phyloP scores from a whole-genome alignment of 192 early-diverging fungal species.

The Gamsiella multidivaricata region DNA sequence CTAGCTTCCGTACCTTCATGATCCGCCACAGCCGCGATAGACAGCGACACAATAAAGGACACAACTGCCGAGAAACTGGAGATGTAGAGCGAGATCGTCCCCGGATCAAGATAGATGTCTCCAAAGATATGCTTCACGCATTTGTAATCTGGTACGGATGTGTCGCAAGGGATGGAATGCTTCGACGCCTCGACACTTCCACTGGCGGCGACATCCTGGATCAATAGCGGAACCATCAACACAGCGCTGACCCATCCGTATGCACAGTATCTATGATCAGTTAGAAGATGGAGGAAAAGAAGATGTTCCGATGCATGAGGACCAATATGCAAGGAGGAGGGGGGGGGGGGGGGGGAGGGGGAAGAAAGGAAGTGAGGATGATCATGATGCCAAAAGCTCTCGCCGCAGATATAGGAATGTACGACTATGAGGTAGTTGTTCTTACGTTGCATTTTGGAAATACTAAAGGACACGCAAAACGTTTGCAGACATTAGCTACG shows the following conservation, averaged over 20 bases:
- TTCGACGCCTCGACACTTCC: slow-evolving; percentile 31
- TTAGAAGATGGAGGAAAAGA: not conserved
- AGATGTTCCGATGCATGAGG: not conserved
- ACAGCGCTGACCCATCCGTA: slow-evolving; percentile 49
- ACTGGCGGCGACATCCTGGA: slow-evolving; percentile 34
- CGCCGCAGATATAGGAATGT: slow-evolving; percentile 1
- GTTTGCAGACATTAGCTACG: not conserved
- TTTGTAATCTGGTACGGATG: slow-evolving; percentile 4
- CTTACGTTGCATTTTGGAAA: slow-evolving; percentile 52
- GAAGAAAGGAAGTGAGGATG: not conserved
- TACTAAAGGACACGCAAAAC: slow-evolving; percentile 5
- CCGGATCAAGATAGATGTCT: slow-evolving; percentile 39
- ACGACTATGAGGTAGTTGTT: not conserved
- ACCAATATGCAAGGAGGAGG: not conserved
- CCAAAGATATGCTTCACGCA: slow-evolving; percentile 49
- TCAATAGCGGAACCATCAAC: slow-evolving; percentile 37
- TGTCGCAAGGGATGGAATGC: slow-evolving; percentile 28
- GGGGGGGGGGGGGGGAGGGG: not conserved
- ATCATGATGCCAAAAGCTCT: too few species aligned
- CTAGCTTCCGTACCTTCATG: slow-evolving; percentile 26
- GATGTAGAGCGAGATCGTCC: slow-evolving; percentile 51
- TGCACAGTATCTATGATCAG: slow-evolving; percentile 24
- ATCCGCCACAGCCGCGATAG: slow-evolving; percentile 58
- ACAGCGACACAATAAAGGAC: slow-evolving; percentile 53
- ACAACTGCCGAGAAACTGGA: slow-evolving; percentile 51